Conservation (phyloP, 1,284 basidiomycete species). For the Trametes versicolor region DNA sequence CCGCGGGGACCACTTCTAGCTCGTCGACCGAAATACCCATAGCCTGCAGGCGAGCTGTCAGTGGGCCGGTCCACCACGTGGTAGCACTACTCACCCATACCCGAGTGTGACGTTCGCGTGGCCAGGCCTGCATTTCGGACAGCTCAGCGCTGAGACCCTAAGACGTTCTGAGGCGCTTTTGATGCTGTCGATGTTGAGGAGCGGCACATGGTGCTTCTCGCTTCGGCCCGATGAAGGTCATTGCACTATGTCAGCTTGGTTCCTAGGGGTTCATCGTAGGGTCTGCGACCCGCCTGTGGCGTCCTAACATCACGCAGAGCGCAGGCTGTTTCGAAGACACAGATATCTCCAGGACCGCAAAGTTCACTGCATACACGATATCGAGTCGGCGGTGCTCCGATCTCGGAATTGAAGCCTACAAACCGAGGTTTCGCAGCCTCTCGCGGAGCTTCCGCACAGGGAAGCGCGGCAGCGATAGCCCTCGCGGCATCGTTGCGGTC, state of each 20-base stretch:
- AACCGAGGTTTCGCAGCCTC: neutral
- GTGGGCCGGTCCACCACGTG: too few relatives aligned
- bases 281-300: too few relatives aligned
- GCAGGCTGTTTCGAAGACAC: constrained; percentile 49
- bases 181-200: constrained; percentile 47
- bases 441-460: neutral
- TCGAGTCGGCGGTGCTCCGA: neutral
- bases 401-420: neutral
- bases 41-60: neutral
- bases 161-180: constrained; percentile 48
- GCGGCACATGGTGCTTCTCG: neutral
- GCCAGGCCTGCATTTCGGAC: constrained; percentile 49
- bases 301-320: constrained; percentile 17
- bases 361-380: constrained; percentile 12
- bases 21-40: neutral
- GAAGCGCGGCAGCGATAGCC: constrained; percentile 35
- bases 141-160: constrained; percentile 52
- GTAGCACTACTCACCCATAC: constrained; percentile 15
- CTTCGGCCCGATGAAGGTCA: neutral
- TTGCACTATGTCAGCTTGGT: neutral
- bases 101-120: constrained; percentile 30
- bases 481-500: constrained; percentile 52
- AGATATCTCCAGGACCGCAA: constrained; percentile 13
- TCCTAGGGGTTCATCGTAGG: neutral
- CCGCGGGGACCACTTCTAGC: neutral